Conservation (phyloP, 768 basidiomycete species). For the Kwoniella dejecticola region DNA sequence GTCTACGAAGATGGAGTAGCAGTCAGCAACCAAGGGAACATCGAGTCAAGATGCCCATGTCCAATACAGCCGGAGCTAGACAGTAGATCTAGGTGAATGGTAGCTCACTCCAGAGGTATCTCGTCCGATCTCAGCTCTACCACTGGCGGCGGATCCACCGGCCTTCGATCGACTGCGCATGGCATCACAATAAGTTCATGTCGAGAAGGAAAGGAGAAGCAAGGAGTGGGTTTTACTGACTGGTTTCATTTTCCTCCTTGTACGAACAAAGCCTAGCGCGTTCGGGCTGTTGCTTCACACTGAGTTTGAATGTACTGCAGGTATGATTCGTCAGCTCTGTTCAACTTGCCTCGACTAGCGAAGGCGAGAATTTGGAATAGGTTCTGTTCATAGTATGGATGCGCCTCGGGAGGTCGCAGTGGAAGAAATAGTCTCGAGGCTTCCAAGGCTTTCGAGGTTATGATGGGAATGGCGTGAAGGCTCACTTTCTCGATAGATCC, state of each 20-base stretch:
- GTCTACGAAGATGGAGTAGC: constrained; percentile 19
- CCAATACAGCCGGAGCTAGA: no score
- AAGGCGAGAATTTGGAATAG: no score
- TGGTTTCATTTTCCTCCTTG: constrained; percentile 57
- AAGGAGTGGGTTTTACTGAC: constrained; percentile 34
- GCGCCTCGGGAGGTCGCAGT: no score
- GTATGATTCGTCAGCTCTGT: neutral
- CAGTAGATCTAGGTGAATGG: neutral
- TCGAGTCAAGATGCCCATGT: no score
- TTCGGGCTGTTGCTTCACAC: constrained; percentile 52
- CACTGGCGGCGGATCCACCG: constrained; percentile 56
- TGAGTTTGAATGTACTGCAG: constrained; percentile 26
- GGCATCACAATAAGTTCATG: no score
- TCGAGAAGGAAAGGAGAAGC: no score
- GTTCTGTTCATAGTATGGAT: no score
- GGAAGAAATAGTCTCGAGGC: no score
- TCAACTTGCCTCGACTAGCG: no score
- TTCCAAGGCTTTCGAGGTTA: no score
- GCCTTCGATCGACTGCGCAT: constrained; percentile 51
- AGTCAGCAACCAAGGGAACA: constrained; percentile 1
- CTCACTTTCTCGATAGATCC: constrained; percentile 4
- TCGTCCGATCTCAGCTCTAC: constrained; percentile 39
- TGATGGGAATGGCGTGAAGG: neutral
- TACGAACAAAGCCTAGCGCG: constrained; percentile 54
- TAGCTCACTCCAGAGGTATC: constrained; percentile 11